Evolutionary conservation across 345 rosid genomes (phyloP).

Genomic region (Murraya koenigii): DNA sequence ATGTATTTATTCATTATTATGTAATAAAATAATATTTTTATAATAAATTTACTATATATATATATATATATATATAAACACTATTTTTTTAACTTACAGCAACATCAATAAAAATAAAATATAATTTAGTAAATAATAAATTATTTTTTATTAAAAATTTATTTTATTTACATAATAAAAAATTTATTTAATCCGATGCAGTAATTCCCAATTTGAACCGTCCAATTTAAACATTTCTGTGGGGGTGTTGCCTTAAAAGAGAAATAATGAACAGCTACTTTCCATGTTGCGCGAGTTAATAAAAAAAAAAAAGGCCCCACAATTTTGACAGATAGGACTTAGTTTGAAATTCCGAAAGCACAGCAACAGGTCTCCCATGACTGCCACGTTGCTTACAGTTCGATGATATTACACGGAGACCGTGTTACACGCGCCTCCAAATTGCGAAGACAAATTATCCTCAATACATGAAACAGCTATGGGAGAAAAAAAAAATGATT

Average conservation of each 20-base stretch:
- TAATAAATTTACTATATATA: too few species aligned
- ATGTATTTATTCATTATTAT: too few species aligned
- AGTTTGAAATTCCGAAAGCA: not conserved
- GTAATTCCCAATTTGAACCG: too few species aligned
- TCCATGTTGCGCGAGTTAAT: not conserved
- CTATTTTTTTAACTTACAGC: too few species aligned
- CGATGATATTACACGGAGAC: not conserved
- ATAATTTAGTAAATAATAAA: not conserved
- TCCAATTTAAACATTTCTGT: not conserved
- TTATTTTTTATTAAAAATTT: too few species aligned
- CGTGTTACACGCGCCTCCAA: conserved; percentile 7
- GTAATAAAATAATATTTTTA: too few species aligned
- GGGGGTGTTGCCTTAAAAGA: too few species aligned
- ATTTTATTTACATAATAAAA: too few species aligned
- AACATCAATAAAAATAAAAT: not conserved
- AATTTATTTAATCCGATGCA: too few species aligned
- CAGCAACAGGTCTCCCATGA: not conserved
- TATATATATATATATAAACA: too few species aligned
- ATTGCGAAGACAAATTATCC: conserved; percentile 12
- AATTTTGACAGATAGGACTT: not conserved
- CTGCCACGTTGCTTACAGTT: not conserved
- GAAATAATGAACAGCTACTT: not conserved
- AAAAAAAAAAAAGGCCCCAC: not conserved
- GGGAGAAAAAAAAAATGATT: not conserved
- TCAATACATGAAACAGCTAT: not conserved